A percentile compares a stretch with the other conserved stretches of the same genome.
Evolutionary conservation across 2,329 filamentous ascomycete species (phyloP).

Genomic region (Furcasterigmium furcatum): DNA sequence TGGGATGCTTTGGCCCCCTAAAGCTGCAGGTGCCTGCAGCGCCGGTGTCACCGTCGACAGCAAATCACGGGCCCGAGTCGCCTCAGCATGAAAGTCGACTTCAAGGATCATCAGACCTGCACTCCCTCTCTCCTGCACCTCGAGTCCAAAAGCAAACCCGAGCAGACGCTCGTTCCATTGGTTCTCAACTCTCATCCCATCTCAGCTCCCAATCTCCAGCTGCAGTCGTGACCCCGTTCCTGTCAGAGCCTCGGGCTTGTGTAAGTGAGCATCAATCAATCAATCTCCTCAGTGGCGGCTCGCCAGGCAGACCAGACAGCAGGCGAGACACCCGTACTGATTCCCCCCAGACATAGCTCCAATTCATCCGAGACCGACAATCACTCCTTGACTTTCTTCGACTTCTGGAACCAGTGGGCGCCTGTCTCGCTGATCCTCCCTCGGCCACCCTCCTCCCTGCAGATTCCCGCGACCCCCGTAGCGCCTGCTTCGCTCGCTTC

Average conservation of each 20-base stretch:
- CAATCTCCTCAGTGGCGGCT: too few species aligned
- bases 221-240: too few species aligned
- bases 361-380: too few species aligned
- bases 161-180: background rate
- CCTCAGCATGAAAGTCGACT: background rate
- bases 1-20: background rate
- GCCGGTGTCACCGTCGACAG: background rate
- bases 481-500: background rate
- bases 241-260: too few species aligned
- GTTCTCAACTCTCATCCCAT: background rate
- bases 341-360: too few species aligned
- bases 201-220: too few species aligned
- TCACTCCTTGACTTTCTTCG: too few species aligned
- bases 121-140: background rate
- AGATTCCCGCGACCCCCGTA: background rate
- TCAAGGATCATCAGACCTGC: background rate
- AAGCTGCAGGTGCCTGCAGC: constrained; percentile 1
- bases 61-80: background rate
- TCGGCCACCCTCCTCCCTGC: background rate
- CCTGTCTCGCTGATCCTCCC: background rate
- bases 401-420: background rate
- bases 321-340: too few species aligned
- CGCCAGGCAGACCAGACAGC: too few species aligned
- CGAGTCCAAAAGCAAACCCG: background rate
- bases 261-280: too few species aligned